phyloP scores from a whole-genome alignment of 768 basidiomycete genomes.

The Pulveroboletus sp. region DNA sequence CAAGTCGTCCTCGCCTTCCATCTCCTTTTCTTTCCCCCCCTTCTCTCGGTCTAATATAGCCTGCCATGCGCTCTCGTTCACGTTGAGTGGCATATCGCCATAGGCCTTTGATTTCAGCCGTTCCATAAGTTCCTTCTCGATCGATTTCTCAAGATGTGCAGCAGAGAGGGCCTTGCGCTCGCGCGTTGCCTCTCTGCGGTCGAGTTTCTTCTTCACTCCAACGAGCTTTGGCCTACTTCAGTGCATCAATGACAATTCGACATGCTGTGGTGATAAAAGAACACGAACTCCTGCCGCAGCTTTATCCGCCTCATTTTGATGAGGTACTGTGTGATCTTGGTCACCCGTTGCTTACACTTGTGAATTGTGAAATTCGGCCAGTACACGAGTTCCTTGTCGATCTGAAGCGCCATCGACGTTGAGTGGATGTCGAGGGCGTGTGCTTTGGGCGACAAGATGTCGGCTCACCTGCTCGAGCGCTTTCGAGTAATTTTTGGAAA shows the following conservation, averaged over 20 bases:
- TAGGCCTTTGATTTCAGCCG: slow-evolving; percentile 96
- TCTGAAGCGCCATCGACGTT: slow-evolving; percentile 44
- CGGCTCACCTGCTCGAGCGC: slow-evolving; percentile 83
- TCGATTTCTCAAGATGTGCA: slow-evolving; percentile 90
- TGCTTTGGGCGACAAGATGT: background rate
- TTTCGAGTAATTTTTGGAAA: slow-evolving; percentile 92
- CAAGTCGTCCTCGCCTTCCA: slow-evolving; percentile 39
- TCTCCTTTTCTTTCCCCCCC: slow-evolving; percentile 38
- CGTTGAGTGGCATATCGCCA: slow-evolving; percentile 94
- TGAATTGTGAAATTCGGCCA: slow-evolving; percentile 98
- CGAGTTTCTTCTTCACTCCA: slow-evolving; percentile 95
- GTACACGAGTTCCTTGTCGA: slow-evolving; percentile 92
- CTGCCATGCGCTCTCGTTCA: slow-evolving; percentile 96
- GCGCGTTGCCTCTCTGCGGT: slow-evolving; percentile 84
- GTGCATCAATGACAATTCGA: background rate
- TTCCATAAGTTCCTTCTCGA: slow-evolving; percentile 94
- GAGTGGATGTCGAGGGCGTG: background rate
- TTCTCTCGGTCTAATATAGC: slow-evolving; percentile 84
- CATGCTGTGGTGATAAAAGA: background rate
- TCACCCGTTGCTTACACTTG: slow-evolving; percentile 98
- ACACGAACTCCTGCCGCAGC: slow-evolving; percentile 74
- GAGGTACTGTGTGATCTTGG: slow-evolving; percentile 98
- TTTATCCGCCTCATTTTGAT: slow-evolving; percentile 96
- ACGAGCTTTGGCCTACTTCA: slow-evolving; percentile 77
- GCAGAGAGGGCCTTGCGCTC: slow-evolving; percentile 96